Evolutionary conservation across 306 rosid species (phyloP).

Genomic region (Gastrolobium bilobum): DNA sequence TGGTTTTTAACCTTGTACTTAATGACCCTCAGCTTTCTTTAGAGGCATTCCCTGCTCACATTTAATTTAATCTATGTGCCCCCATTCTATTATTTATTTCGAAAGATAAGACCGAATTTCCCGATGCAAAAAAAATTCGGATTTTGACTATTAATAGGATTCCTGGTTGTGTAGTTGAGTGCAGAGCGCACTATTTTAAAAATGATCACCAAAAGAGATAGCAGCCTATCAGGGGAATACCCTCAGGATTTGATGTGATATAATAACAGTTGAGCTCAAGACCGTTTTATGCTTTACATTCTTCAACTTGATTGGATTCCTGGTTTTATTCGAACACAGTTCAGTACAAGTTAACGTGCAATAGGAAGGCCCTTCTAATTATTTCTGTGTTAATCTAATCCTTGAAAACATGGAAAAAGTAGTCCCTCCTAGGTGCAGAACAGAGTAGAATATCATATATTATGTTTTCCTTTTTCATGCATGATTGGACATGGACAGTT

Average conservation of each 20-base stretch:
- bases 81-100: background rate
- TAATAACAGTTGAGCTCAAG: slow-evolving; percentile 45
- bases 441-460: slow-evolving; percentile 35
- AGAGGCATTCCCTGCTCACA: slow-evolving; percentile 7
- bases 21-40: slow-evolving; percentile 37
- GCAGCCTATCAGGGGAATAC: slow-evolving; percentile 36
- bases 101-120: slow-evolving; percentile 1
- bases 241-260: slow-evolving; percentile 37
- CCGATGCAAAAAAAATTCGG: slow-evolving; percentile 42
- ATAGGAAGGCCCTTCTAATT: background rate
- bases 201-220: slow-evolving; percentile 36
- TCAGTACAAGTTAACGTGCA: slow-evolving; percentile 17
- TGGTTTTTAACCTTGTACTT: background rate
- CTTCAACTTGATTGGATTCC: slow-evolving; percentile 63
- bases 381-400: background rate
- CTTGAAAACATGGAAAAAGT: slow-evolving; percentile 36
- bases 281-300: slow-evolving; percentile 53
- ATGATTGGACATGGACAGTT: slow-evolving; percentile 25
- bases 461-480: slow-evolving; percentile 1
- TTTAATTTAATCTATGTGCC: slow-evolving; percentile 4
- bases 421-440: slow-evolving; percentile 28
- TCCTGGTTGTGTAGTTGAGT: slow-evolving; percentile 41
- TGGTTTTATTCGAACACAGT: slow-evolving; percentile 50
- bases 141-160: slow-evolving; percentile 42
- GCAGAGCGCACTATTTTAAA: slow-evolving; percentile 39